A percentile compares a stretch with the other conserved stretches of the same genome.
These are phyloP conservation scores for Agrocybe praecox DNA, from an alignment of 768 basidiomycete genomes.

Conservation along the genomic window DNA sequence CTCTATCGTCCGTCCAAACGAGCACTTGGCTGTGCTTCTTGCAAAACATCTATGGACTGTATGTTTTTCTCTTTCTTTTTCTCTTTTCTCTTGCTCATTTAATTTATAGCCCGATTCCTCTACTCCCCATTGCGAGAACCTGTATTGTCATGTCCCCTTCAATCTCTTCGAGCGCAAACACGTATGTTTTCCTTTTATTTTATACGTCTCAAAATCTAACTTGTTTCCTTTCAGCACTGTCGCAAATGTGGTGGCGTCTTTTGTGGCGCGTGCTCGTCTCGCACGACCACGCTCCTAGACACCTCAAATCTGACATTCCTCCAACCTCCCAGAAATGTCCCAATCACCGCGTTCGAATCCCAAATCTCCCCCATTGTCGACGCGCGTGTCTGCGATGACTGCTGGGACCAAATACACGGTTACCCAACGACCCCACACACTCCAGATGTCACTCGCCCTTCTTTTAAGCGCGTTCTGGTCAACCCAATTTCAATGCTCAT, in stretches of 20 bases:
- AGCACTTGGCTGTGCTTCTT: conserved; percentile 79
- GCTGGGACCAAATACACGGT: conserved; percentile 75
- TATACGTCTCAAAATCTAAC: conserved; percentile 9
- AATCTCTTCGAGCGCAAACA: conserved; percentile 76
- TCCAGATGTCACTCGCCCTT: conserved; percentile 35
- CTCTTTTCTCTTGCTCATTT: conserved; percentile 15
- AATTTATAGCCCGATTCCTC: conserved; percentile 58
- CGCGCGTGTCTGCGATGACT: conserved; percentile 77
- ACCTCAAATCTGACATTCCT: conserved; percentile 71
- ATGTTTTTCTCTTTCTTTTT: conserved; percentile 10
- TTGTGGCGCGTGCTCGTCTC: conserved; percentile 63
- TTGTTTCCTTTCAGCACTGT: conserved; percentile 60
- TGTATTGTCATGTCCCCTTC: conserved; percentile 67
- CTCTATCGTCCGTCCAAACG: conserved; percentile 48
- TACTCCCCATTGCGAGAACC: conserved; percentile 70
- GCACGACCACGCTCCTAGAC: conserved; percentile 67
- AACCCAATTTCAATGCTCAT: conserved; percentile 42
- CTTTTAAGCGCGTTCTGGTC: conserved; percentile 35
- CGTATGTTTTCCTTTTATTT: conserved; percentile 42
- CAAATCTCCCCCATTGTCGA: conserved; percentile 59
- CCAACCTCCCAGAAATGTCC: conserved; percentile 68
- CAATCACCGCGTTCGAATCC: conserved; percentile 58
- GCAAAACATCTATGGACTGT: conserved; percentile 78
- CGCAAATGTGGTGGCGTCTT: conserved; percentile 84
- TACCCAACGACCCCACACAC: conserved; percentile 45